phyloP scores from a whole-genome alignment of 2,329 filamentous ascomycete species.

The Orbilia brochopaga region DNA sequence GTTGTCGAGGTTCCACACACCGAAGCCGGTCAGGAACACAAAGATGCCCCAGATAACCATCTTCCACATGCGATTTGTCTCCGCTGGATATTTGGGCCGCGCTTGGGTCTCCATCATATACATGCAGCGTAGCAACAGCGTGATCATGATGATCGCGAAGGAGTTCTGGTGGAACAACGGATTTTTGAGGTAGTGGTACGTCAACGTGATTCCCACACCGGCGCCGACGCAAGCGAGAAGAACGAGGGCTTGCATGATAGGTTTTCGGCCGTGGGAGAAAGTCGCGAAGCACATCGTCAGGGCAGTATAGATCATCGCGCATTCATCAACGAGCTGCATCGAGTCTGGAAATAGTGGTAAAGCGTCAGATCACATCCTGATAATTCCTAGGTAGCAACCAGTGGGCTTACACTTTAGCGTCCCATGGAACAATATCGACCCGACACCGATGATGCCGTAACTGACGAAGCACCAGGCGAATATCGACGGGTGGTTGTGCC shows the following conservation, averaged over 20 bases:
- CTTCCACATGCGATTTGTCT: slow-evolving; percentile 74
- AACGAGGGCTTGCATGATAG: slow-evolving; percentile 59
- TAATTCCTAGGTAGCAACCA: slow-evolving; percentile 14
- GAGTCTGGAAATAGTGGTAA: slow-evolving; percentile 59
- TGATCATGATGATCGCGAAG: slow-evolving; percentile 73
- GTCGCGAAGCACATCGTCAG: slow-evolving; percentile 69
- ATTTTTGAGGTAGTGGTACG: slow-evolving; percentile 82
- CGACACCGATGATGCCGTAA: slow-evolving; percentile 64
- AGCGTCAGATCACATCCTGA: neutral
- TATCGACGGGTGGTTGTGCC: slow-evolving; percentile 74
- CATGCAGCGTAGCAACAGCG: slow-evolving; percentile 74
- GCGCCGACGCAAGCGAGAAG: slow-evolving; percentile 67
- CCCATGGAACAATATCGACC: slow-evolving; percentile 66
- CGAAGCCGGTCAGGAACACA: slow-evolving; percentile 76
- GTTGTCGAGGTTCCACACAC: slow-evolving; percentile 80
- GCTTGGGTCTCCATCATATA: slow-evolving; percentile 74
- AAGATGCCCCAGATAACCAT: slow-evolving; percentile 73
- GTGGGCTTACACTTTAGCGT: slow-evolving; percentile 64
- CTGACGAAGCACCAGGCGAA: slow-evolving; percentile 68
- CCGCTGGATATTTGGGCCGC: slow-evolving; percentile 61
- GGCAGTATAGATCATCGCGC: slow-evolving; percentile 68
- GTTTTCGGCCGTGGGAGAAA: slow-evolving; percentile 71
- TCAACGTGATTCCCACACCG: slow-evolving; percentile 72
- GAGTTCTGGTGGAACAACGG: slow-evolving; percentile 82
- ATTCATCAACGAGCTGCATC: slow-evolving; percentile 68